A percentile compares a stretch with the other conserved stretches of the same genome.
phyloP scores from a whole-genome alignment of 345 rosid species.

The Brassica cretica region DNA sequence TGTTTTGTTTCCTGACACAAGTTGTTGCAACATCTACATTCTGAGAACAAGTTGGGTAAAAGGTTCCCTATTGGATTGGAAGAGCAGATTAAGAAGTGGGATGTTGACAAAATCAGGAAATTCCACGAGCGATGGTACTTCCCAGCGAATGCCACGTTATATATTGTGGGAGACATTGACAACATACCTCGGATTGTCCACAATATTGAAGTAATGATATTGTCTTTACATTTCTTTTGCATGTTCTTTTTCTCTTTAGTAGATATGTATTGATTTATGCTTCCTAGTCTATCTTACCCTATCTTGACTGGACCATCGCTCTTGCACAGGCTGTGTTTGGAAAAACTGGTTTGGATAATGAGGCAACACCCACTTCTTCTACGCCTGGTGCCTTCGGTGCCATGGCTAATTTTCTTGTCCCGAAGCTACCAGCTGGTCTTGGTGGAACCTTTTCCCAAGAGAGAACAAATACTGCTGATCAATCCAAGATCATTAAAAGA shows the following conservation, averaged over 20 bases:
- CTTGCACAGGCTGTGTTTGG: conserved; percentile 77
- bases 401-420: conserved; percentile 98
- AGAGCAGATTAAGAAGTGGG: conserved; percentile 99
- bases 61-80: conserved; percentile 98
- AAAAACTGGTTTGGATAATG: conserved; percentile 60
- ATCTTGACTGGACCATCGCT: conserved; percentile 34
- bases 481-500: conserved; percentile 61
- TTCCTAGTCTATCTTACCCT: conserved; percentile 27
- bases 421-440: conserved; percentile 85
- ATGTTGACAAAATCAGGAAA: conserved; percentile 95
- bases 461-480: conserved; percentile 57
- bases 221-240: conserved; percentile 15
- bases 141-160: conserved; percentile 94
- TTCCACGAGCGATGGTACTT: conserved; percentile 99
- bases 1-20: conserved; percentile 43
- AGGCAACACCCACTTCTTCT: conserved; percentile 57
- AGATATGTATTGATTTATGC: conserved; percentile 1
- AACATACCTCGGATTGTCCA: conserved; percentile 64
- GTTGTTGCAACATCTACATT: conserved; percentile 95
- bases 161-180: conserved; percentile 92
- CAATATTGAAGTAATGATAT: conserved; percentile 77
- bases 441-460: conserved; percentile 76
- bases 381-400: conserved; percentile 87
- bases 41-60: conserved; percentile 96
- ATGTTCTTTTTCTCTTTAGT: not conserved